Evolutionary conservation across 306 rosid species (phyloP).

Genomic region (cucumber (Cucumis sativus)): DNA sequence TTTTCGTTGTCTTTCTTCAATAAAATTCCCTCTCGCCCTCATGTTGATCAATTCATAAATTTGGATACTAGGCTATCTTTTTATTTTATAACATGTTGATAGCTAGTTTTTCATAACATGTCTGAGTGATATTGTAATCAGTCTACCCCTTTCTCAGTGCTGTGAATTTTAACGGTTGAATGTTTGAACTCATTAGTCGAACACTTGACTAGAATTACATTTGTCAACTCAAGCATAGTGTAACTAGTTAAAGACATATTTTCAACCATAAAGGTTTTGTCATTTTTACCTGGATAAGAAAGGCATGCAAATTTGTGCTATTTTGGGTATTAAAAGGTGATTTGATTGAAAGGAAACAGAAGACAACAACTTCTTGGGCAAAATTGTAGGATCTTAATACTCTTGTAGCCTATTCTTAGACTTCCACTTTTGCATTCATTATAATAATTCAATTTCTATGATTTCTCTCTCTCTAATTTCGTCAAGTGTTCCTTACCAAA

Average conservation of each 20-base stretch:
- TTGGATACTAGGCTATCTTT: background rate
- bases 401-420: background rate
- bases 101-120: background rate
- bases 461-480: background rate
- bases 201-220: background rate
- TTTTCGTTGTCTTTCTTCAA: constrained; percentile 3
- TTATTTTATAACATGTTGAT: background rate
- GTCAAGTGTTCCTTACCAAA: background rate
- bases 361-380: background rate
- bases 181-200: background rate
- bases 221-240: background rate
- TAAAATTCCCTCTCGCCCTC: background rate
- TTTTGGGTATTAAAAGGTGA: background rate
- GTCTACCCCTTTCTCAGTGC: background rate
- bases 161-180: background rate
- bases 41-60: background rate
- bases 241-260: background rate
- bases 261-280: background rate
- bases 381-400: background rate
- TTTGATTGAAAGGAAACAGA: background rate
- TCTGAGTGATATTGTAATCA: background rate
- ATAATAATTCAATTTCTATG: background rate
- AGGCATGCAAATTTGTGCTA: background rate
- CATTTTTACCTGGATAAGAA: background rate
- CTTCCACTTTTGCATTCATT: background rate